Percentiles rank a stretch among this genome's conserved stretches.
Evolutionary conservation across 1,284 basidiomycete genomes (phyloP).

Genomic region (Dichomitus squalens): DNA sequence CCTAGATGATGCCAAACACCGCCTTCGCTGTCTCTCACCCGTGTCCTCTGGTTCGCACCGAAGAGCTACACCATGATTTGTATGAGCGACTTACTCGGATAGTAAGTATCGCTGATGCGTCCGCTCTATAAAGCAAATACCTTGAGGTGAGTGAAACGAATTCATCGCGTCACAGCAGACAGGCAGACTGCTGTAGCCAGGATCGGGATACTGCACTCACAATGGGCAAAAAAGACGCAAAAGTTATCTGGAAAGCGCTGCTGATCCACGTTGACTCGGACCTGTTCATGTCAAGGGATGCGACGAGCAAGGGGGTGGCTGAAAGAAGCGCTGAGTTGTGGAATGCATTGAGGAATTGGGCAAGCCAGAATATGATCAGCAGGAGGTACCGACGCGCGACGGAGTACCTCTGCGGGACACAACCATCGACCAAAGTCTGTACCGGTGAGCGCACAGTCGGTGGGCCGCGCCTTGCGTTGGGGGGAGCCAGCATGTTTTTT

Average conservation of each 20-base stretch:
- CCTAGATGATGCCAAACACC: no score
- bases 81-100: constrained; percentile 28
- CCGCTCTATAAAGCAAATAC: constrained; percentile 29
- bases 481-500: constrained; percentile 24
- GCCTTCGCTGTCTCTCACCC: no score
- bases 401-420: constrained; percentile 30
- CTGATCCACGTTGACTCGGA: constrained; percentile 37
- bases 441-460: constrained; percentile 25
- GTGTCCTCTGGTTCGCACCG: no score
- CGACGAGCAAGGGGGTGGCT: constrained; percentile 40
- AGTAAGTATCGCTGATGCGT: constrained; percentile 36
- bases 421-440: constrained; percentile 32
- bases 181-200: no score
- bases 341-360: constrained; percentile 51
- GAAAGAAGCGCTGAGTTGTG: constrained; percentile 51
- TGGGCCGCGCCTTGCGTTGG: constrained; percentile 4
- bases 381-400: constrained; percentile 33
- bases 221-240: constrained; percentile 37
- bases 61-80: no score
- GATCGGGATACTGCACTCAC: constrained; percentile 23
- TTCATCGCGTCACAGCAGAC: background rate
- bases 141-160: background rate
- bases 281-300: constrained; percentile 29
- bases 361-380: constrained; percentile 45
- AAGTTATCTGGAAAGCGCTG: constrained; percentile 37